A percentile compares a stretch with the other conserved stretches of the same genome.
Evolutionary conservation across 352 stramenopile species (phyloP).

Genomic region (Phytophthora tentaculata): DNA sequence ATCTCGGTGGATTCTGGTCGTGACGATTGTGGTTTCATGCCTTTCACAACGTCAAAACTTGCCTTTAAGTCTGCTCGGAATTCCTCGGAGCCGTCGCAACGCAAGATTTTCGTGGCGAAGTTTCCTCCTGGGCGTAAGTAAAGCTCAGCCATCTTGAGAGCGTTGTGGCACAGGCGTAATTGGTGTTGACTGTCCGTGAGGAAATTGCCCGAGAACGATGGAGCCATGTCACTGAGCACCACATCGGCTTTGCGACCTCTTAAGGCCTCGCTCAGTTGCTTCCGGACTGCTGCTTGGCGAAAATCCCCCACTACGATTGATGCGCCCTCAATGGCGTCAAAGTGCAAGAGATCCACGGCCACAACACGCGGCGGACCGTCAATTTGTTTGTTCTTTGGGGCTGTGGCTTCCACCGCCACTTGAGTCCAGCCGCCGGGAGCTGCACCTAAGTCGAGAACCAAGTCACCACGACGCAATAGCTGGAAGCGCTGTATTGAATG

Average conservation of each 20-base stretch:
- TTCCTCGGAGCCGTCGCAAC: conserved; percentile 75
- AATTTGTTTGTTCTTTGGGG: conserved; percentile 16
- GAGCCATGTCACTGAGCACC: conserved; percentile 91
- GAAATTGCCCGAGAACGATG: conserved; percentile 81
- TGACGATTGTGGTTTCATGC: conserved; percentile 82
- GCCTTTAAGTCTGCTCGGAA: conserved; percentile 80
- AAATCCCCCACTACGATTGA: conserved; percentile 86
- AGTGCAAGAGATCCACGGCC: conserved; percentile 74
- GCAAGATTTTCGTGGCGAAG: conserved; percentile 87
- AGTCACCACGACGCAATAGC: conserved; percentile 65
- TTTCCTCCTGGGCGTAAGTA: conserved; percentile 77
- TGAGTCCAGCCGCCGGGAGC: conserved; percentile 88
- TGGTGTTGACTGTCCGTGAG: conserved; percentile 81
- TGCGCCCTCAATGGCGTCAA: conserved; percentile 76
- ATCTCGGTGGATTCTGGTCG: conserved; percentile 86
- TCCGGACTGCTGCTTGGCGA: conserved; percentile 57
- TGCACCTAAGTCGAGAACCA: conserved; percentile 85
- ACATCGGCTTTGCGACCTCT: conserved; percentile 63
- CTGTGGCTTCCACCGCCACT: conserved; percentile 70
- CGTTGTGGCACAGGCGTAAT: conserved; percentile 86
- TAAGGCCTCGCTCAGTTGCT: conserved; percentile 61
- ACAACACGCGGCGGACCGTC: conserved; percentile 49
- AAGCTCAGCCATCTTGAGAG: conserved; percentile 84
- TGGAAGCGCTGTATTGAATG: conserved; percentile 33
- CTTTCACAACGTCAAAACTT: conserved; percentile 68